A percentile compares a stretch with the other conserved stretches of the same genome.
phyloP scores from a whole-genome alignment of 768 basidiomycete genomes.

The Saitozyma sp. region DNA sequence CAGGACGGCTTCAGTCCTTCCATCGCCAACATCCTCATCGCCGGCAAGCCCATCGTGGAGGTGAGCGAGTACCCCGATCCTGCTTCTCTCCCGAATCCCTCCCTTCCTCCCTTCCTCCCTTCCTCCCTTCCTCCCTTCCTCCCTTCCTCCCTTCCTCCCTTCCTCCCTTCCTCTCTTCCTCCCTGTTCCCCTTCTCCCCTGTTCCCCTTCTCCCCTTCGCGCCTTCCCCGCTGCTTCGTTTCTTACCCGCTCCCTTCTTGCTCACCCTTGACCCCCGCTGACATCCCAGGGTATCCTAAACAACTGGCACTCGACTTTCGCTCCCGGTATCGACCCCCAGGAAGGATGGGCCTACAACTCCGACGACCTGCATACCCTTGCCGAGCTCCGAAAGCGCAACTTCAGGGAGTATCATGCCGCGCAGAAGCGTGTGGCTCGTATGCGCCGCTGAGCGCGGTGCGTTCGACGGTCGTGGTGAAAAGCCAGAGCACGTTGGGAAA shows the following conservation, averaged over 20 bases:
- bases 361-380: conserved; percentile 27
- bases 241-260: too few species aligned
- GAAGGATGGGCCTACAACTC: conserved; percentile 26
- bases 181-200: too few species aligned
- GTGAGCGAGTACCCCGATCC: conserved; percentile 13
- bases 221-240: too few species aligned
- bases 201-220: too few species aligned
- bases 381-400: conserved; percentile 14
- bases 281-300: conserved; percentile 43
- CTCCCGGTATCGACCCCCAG: conserved; percentile 49
- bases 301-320: conserved; percentile 52
- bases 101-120: neutral
- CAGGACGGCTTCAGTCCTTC: conserved; percentile 51
- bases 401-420: conserved; percentile 12
- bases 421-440: neutral
- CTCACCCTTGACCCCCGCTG: too few species aligned
- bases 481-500: too few species aligned
- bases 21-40: conserved; percentile 53
- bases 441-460: too few species aligned
- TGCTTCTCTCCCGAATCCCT: neutral
- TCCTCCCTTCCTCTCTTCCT: neutral
- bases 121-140: neutral
- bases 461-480: too few species aligned
- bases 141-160: too few species aligned
- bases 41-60: conserved; percentile 54